Conservation (phyloP, 495 filamentous ascomycete species). For the Penicillium waksmanii region DNA sequence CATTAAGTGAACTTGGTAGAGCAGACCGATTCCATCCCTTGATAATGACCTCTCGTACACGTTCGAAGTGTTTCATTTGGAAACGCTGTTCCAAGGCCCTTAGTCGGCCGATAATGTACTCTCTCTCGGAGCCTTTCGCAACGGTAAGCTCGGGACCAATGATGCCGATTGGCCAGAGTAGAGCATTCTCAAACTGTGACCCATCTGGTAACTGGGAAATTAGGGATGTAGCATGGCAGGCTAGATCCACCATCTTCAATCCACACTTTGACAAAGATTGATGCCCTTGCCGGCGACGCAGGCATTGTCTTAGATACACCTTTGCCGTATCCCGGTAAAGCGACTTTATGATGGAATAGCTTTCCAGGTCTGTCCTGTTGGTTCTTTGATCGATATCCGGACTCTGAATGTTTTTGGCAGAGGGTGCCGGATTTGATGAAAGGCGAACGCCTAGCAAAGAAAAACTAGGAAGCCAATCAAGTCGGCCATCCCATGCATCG, state of each 20-base stretch:
- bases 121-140: not conserved
- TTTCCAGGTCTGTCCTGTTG: not conserved
- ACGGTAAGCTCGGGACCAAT: conserved; percentile 1
- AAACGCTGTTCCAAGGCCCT: conserved; percentile 5
- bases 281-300: not conserved
- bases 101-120: conserved; percentile 7
- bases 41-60: not conserved
- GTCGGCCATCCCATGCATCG: conserved; percentile 7
- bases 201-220: conserved; percentile 8
- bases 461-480: conserved; percentile 14
- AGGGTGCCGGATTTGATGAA: not conserved
- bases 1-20: not conserved
- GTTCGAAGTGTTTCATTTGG: conserved; percentile 16
- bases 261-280: not conserved
- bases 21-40: not conserved
- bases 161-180: conserved; percentile 18
- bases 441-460: not conserved
- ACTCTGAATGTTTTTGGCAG: not conserved
- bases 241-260: not conserved
- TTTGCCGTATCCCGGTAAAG: conserved; percentile 3
- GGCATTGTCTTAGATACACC: conserved; percentile 1
- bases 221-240: not conserved
- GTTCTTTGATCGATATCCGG: not conserved
- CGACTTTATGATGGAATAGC: not conserved
- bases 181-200: conserved; percentile 6